Percentiles rank a stretch among this genome's conserved stretches.
These are phyloP conservation scores for Oehlia diaphana DNA, from an alignment of 192 early-diverging fungal species.

Conservation along the genomic window DNA sequence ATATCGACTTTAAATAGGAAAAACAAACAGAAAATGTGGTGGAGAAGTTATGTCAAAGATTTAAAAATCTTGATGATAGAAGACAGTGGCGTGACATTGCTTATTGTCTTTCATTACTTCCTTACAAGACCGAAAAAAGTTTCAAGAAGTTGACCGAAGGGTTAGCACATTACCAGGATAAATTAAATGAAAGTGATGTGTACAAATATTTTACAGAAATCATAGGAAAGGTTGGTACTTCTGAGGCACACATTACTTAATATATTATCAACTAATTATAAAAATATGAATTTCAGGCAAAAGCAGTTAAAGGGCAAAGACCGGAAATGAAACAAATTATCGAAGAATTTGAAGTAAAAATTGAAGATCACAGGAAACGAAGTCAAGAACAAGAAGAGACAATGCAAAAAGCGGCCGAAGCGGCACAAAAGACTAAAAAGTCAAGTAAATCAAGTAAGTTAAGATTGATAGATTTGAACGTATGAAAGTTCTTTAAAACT, in stretches of 20 bases:
- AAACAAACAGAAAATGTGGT: conserved; percentile 92
- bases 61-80: conserved; percentile 75
- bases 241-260: too few species aligned
- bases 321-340: conserved; percentile 75
- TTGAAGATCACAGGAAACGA: conserved; percentile 59
- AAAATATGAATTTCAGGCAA: conserved; percentile 36
- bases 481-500: too few species aligned
- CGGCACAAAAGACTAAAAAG: too few species aligned
- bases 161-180: conserved; percentile 87
- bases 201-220: conserved; percentile 89
- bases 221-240: conserved; percentile 65
- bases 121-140: conserved; percentile 84
- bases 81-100: conserved; percentile 93
- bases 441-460: too few species aligned
- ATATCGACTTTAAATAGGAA: conserved; percentile 60
- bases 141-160: conserved; percentile 83
- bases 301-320: conserved; percentile 63
- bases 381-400: too few species aligned
- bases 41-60: conserved; percentile 95
- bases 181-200: conserved; percentile 81
- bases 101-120: conserved; percentile 86
- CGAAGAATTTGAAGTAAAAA: conserved; percentile 85
- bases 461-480: too few species aligned
- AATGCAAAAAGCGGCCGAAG: too few species aligned
- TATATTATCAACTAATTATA: background rate